Base-by-base conservation (phyloP, 2,329 filamentous ascomycete genomes). In the Cladophialophora exuberans region DNA sequence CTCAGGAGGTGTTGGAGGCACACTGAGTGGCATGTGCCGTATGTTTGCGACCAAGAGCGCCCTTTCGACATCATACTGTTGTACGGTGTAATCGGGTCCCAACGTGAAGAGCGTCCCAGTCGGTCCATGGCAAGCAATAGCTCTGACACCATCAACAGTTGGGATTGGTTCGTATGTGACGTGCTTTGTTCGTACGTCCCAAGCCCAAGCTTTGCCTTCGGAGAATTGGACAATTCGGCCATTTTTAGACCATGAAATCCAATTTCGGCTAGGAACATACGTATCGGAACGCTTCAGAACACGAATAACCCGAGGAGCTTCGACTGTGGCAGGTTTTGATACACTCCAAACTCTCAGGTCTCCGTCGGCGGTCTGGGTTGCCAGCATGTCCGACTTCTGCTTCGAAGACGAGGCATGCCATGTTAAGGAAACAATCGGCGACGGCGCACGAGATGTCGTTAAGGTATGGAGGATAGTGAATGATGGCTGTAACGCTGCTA, bases 191-290 rank as follows among this genome's bases (percentile, higher is more conserved):
- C 92, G 84, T 39, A 99, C 94, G 78, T 99, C 94, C 93, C 94
- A 99, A 54, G 91, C 88, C 65, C 89, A 86, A 31, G 92, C 96
- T 79, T 96, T 89, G 52, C 92, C 91, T 73, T 97, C 90, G 4
- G 89, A 88, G 72, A 86, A 92, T 73, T 99, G 94, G 61, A 99
- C 85, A 62, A 99, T 91, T 63, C 92, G 88, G 33, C 94, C 94
- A 75, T 96, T 97, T 75, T 97, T 97, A 0, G 94, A 97, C 94
- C 94, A 99, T 17, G 86, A 88, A 79, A 97, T 92, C 94, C 94
- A 99, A 69, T 96, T 96, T 31, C 89, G 87, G 1, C 90, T 90
- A 2, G 84, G 75, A 28, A 84, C 76, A 62, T 82, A 85, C 62
- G 85, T 85, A 28, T 62, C 56, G 6, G 85, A 85, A 65, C 89